Evolutionary conservation across 768 basidiomycete species (phyloP).

Genomic region (Hemileccinum impolitum): DNA sequence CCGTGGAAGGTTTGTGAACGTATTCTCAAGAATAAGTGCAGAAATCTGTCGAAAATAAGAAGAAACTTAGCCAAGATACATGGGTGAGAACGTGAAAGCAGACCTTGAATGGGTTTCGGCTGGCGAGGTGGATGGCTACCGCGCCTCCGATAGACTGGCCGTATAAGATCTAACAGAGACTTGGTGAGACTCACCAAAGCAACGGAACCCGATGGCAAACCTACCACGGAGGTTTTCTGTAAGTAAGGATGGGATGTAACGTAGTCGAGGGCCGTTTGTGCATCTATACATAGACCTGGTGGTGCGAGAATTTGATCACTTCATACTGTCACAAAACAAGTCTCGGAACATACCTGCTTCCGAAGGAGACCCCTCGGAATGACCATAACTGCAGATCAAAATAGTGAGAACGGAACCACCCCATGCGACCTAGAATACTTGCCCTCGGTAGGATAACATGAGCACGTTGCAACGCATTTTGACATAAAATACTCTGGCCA

Average conservation of each 20-base stretch:
- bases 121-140: slow-evolving; percentile 84
- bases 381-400: slow-evolving; percentile 64
- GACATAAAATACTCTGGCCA: slow-evolving; percentile 77
- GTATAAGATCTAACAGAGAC: slow-evolving; percentile 55
- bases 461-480: slow-evolving; percentile 90
- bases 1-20: slow-evolving; percentile 80
- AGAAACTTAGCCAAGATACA: not conserved
- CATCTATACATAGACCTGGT: slow-evolving; percentile 75
- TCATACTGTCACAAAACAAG: not conserved
- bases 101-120: slow-evolving; percentile 69
- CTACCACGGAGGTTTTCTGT: slow-evolving; percentile 63
- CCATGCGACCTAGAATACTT: slow-evolving; percentile 19
- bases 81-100: not conserved
- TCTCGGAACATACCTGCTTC: slow-evolving; percentile 60
- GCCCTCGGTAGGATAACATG: slow-evolving; percentile 94
- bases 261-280: slow-evolving; percentile 80
- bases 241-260: slow-evolving; percentile 61
- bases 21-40: slow-evolving; percentile 89
- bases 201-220: slow-evolving; percentile 15
- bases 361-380: slow-evolving; percentile 81
- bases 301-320: not conserved
- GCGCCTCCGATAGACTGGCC: slow-evolving; percentile 92
- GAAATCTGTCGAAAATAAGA: slow-evolving; percentile 51
- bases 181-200: not conserved
- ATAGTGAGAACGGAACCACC: not conserved